These are phyloP conservation scores for Phytophthora parvispora DNA, from an alignment of 352 stramenopile species.

Conservation along the genomic window DNA sequence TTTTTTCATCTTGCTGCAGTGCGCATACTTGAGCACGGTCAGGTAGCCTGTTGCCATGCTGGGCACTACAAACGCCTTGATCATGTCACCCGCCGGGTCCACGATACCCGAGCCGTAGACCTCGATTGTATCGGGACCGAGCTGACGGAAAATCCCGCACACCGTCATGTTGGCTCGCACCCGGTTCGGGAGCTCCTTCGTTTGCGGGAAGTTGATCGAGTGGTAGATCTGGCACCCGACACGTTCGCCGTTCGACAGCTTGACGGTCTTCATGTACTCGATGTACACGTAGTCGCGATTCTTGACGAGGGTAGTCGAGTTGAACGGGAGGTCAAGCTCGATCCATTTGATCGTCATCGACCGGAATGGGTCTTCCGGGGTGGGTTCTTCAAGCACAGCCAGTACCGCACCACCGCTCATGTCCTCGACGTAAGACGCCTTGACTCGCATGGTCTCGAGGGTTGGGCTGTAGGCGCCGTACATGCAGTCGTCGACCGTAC, in stretches of 20 bases:
- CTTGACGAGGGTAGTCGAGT: slow-evolving; percentile 22
- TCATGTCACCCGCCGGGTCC: slow-evolving; percentile 40
- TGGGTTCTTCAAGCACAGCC: slow-evolving; percentile 45
- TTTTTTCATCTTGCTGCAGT: slow-evolving; percentile 49
- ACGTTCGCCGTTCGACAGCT: slow-evolving; percentile 37
- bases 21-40: slow-evolving; percentile 30
- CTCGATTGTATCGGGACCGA: slow-evolving; percentile 48
- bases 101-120: slow-evolving; percentile 48
- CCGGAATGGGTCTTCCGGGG: slow-evolving; percentile 52
- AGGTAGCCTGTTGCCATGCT: slow-evolving; percentile 22
- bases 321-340: slow-evolving; percentile 35
- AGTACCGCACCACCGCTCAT: slow-evolving; percentile 51
- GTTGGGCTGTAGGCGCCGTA: slow-evolving; percentile 37
- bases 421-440: slow-evolving; percentile 49
- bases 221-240: slow-evolving; percentile 58
- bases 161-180: slow-evolving; percentile 57
- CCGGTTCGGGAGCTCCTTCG: slow-evolving; percentile 36
- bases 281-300: slow-evolving; percentile 58
- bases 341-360: slow-evolving; percentile 42
- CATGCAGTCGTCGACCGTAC: slow-evolving; percentile 48
- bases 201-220: slow-evolving; percentile 56
- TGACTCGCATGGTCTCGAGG: slow-evolving; percentile 42
- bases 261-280: slow-evolving; percentile 50
- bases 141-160: slow-evolving; percentile 59
- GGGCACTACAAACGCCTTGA: slow-evolving; percentile 27